A percentile compares a stretch with the other conserved stretches of the same genome.
Evolutionary conservation across 805 yeast species (phyloP).

Genomic region (Wickerhamomyces alni): DNA sequence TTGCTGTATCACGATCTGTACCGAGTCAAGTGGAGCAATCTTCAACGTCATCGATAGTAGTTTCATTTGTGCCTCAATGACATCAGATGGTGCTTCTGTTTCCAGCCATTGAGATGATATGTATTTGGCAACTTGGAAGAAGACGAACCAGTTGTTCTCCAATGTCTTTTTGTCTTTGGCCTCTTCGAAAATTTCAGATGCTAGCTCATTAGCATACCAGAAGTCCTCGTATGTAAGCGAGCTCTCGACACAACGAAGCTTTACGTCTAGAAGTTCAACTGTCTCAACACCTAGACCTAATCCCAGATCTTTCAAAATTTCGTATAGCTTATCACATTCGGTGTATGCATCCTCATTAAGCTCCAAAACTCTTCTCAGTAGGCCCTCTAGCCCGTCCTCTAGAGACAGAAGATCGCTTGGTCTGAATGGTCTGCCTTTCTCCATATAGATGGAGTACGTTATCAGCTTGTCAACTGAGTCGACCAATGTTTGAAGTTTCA

Average conservation of each 20-base stretch:
- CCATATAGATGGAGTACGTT: slow-evolving; percentile 24
- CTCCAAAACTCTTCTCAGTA: slow-evolving; percentile 43
- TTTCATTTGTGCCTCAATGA: slow-evolving; percentile 45
- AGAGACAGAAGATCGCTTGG: slow-evolving; percentile 32
- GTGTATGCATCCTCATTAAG: slow-evolving; percentile 47
- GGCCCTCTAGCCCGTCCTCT: slow-evolving; percentile 25
- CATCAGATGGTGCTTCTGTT: slow-evolving; percentile 29
- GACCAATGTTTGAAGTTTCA: slow-evolving; percentile 11
- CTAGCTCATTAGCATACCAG: slow-evolving; percentile 41
- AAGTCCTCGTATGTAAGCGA: slow-evolving; percentile 62
- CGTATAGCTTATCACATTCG: slow-evolving; percentile 35
- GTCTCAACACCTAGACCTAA: slow-evolving; percentile 29
- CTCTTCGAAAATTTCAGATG: slow-evolving; percentile 34
- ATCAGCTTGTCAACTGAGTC: slow-evolving; percentile 26
- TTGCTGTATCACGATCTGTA: slow-evolving; percentile 50
- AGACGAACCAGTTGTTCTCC: slow-evolving; percentile 55
- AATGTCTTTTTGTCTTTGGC: slow-evolving; percentile 7
- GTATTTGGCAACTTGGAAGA: slow-evolving; percentile 67
- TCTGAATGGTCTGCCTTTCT: slow-evolving; percentile 29
- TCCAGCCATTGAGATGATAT: slow-evolving; percentile 40
- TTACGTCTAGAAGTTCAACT: slow-evolving; percentile 17
- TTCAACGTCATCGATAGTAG: slow-evolving; percentile 47
- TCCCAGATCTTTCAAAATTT: slow-evolving; percentile 35
- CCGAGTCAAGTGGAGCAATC: slow-evolving; percentile 48
- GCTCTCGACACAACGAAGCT: slow-evolving; percentile 56